Percentiles rank a stretch among this genome's conserved stretches.
phyloP scores from a whole-genome alignment of 179 eudicot species.

The Spergularia azorica region DNA sequence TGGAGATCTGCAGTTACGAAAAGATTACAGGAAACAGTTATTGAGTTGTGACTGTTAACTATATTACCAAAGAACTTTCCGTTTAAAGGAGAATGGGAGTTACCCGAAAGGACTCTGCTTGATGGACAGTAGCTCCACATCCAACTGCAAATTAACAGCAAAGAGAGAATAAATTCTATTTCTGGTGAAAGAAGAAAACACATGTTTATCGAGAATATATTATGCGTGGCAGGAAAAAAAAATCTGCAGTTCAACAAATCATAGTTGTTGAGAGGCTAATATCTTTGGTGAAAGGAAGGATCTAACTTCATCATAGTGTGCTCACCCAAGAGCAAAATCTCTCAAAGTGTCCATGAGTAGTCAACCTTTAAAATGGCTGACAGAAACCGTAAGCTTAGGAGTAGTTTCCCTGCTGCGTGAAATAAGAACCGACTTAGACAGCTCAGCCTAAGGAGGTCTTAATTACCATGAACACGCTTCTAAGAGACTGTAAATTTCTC shows the following conservation, averaged over 20 bases:
- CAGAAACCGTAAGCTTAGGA: too few relatives aligned
- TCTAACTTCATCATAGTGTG: too few relatives aligned
- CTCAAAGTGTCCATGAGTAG: too few relatives aligned
- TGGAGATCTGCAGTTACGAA: constrained; percentile 49
- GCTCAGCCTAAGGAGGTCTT: too few relatives aligned
- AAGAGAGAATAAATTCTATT: neutral
- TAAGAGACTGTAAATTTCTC: too few relatives aligned
- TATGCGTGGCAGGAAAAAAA: neutral
- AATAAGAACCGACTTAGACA: too few relatives aligned
- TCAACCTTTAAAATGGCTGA: too few relatives aligned
- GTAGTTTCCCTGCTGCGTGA: too few relatives aligned
- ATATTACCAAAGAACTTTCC: neutral
- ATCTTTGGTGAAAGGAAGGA: too few relatives aligned
- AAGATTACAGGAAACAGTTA: neutral
- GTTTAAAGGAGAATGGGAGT: constrained; percentile 16
- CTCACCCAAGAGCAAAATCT: too few relatives aligned
- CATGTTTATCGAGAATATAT: neutral
- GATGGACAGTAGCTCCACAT: constrained; percentile 79
- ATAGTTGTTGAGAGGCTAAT: neutral
- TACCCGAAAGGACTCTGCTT: constrained; percentile 92
- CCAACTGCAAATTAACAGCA: constrained; percentile 52
- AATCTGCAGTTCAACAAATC: neutral
- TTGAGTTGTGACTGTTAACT: neutral
- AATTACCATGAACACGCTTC: too few relatives aligned
- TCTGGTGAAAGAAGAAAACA: neutral